Conservation (phyloP, 805 yeast genomes). For the Nakazawaea holstii region DNA sequence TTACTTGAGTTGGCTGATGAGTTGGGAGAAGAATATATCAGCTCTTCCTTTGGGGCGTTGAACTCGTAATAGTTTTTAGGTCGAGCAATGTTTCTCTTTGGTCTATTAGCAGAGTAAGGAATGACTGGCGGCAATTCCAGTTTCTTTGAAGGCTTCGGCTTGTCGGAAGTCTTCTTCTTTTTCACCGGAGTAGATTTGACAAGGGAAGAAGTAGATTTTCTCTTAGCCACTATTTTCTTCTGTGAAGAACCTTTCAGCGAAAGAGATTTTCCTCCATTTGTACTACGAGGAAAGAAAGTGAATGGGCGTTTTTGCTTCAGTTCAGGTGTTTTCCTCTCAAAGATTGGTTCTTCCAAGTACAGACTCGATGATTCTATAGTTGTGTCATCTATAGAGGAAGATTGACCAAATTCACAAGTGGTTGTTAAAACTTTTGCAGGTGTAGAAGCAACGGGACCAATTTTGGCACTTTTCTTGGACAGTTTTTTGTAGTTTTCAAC, state of each 20-base stretch:
- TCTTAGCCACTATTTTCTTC: background rate
- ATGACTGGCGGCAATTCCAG: background rate
- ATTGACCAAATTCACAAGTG: background rate
- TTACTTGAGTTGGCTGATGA: background rate
- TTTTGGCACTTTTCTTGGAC: background rate
- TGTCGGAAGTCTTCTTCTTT: too few species aligned
- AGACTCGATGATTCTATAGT: background rate
- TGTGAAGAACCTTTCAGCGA: too few species aligned
- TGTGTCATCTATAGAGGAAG: background rate
- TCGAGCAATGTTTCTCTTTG: constrained; percentile 13
- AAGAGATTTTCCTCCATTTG: too few species aligned
- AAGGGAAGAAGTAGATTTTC: background rate
- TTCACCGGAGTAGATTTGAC: background rate
- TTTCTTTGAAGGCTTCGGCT: background rate
- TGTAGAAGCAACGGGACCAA: background rate
- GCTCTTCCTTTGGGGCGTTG: background rate
- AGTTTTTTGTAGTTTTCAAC: too few species aligned
- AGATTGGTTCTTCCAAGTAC: background rate
- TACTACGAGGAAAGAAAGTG: too few species aligned
- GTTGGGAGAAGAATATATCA: background rate
- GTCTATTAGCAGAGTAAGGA: constrained; percentile 11
- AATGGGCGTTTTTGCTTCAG: background rate
- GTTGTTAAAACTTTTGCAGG: background rate
- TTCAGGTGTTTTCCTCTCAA: background rate
- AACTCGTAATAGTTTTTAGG: background rate